Percentiles rank a stretch among this genome's conserved stretches.
These are phyloP conservation scores for fission yeast (Schizosaccharomyces pombe) DNA, from an alignment of 805 yeast genomes.

Conservation along the genomic window DNA sequence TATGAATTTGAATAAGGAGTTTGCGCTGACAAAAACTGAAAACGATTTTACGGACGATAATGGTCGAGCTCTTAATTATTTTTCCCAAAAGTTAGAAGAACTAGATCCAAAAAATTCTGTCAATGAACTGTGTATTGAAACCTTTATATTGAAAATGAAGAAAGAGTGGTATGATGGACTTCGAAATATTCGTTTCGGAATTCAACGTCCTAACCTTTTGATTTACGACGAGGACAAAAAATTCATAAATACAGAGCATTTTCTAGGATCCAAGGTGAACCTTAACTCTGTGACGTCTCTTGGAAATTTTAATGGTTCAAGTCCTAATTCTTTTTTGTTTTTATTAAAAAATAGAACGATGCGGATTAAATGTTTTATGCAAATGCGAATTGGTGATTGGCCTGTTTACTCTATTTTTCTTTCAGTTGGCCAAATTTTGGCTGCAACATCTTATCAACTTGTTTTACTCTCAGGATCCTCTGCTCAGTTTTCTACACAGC, in stretches of 20 bases:
- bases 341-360: background rate
- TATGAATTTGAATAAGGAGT: background rate
- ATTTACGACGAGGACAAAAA: background rate
- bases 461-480: background rate
- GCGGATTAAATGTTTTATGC: constrained; percentile 1
- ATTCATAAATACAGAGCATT: background rate
- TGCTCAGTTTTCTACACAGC: background rate
- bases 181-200: background rate
- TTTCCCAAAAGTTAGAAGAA: background rate
- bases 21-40: background rate
- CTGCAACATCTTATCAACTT: constrained; percentile 2
- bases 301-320: background rate
- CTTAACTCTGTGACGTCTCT: too few relatives aligned
- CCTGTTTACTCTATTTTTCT: constrained; percentile 1
- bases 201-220: background rate
- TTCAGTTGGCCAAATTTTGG: constrained; percentile 2
- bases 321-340: background rate
- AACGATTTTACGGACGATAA: constrained; percentile 1
- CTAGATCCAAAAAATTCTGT: background rate
- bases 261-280: too few relatives aligned
- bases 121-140: constrained; percentile 1
- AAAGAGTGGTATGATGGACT: constrained; percentile 1
- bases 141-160: background rate
- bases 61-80: background rate
- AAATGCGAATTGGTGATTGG: constrained; percentile 2